Evolutionary conservation across 2,329 filamentous ascomycete species (phyloP).

Genomic region (Penicillium concentricum): DNA sequence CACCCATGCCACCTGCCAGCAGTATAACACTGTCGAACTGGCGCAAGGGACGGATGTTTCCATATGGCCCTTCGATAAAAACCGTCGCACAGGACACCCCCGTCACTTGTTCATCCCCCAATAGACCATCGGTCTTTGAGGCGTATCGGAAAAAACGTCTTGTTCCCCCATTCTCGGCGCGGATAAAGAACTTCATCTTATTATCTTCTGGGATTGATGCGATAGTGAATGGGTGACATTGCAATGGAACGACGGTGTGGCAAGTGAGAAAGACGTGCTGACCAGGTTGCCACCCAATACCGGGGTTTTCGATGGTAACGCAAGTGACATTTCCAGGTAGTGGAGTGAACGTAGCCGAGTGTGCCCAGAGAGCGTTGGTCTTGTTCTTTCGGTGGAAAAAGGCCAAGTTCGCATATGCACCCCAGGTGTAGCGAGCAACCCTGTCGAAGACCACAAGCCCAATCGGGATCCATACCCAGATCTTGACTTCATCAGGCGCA

Average conservation of each 20-base stretch:
- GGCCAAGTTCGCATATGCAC: conserved; percentile 43
- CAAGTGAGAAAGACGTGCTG: conserved; percentile 64
- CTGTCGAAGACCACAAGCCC: conserved; percentile 49
- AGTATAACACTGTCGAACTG: conserved; percentile 63
- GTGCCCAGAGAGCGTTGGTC: conserved; percentile 35
- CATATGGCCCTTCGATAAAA: conserved; percentile 57
- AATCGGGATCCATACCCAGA: conserved; percentile 50
- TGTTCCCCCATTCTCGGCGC: conserved; percentile 55
- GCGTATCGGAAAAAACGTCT: conserved; percentile 53
- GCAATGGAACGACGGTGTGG: conserved; percentile 56
- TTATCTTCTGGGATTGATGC: conserved; percentile 56
- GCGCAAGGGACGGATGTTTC: conserved; percentile 50
- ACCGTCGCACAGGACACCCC: conserved; percentile 35
- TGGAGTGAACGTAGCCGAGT: conserved; percentile 48
- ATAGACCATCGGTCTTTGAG: conserved; percentile 38
- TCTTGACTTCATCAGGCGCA: conserved; percentile 43
- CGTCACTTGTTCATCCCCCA: conserved; percentile 18
- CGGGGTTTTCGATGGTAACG: conserved; percentile 56
- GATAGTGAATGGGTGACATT: conserved; percentile 66
- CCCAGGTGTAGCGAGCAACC: conserved; percentile 36
- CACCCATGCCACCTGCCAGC: conserved; percentile 60
- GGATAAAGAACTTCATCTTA: conserved; percentile 57
- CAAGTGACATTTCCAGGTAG: conserved; percentile 57
- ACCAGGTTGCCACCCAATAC: conserved; percentile 59
- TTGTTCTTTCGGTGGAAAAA: conserved; percentile 36